Percentiles rank a stretch among this genome's conserved stretches.
These are phyloP conservation scores for Dothidotthia symphoricarpi DNA, from an alignment of 2,329 filamentous ascomycete species.

Conservation along the genomic window DNA sequence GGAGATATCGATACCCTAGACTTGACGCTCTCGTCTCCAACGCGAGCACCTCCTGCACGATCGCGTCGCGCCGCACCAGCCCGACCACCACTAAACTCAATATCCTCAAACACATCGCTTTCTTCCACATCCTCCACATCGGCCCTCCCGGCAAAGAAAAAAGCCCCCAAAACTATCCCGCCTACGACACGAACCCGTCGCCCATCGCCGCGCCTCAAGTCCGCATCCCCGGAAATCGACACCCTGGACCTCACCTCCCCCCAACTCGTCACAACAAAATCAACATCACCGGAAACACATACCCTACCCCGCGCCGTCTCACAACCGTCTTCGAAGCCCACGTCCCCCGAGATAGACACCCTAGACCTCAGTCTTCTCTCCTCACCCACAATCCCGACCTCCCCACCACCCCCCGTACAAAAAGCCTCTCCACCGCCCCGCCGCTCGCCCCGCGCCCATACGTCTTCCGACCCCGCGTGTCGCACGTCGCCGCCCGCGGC, in stretches of 20 bases:
- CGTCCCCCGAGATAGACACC: slow-evolving; percentile 6
- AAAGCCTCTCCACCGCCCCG: slow-evolving; percentile 6
- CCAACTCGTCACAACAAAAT: not conserved
- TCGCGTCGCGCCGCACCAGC: slow-evolving; percentile 4
- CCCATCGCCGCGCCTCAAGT: slow-evolving; percentile 23
- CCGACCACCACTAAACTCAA: slow-evolving; percentile 27
- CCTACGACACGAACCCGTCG: slow-evolving; percentile 11
- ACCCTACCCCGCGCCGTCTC: slow-evolving; percentile 20
- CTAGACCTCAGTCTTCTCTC: slow-evolving; percentile 26
- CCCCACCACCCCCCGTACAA: slow-evolving; percentile 5
- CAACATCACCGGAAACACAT: slow-evolving; percentile 16
- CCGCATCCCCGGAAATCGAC: slow-evolving; percentile 18
- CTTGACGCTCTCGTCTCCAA: slow-evolving; percentile 30
- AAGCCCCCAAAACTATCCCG: slow-evolving; percentile 4
- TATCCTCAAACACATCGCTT: slow-evolving; percentile 28
- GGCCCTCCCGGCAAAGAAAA: slow-evolving; percentile 1
- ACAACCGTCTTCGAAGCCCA: too few relatives aligned
- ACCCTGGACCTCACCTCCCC: slow-evolving; percentile 26
- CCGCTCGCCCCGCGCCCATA: slow-evolving; percentile 24
- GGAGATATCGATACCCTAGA: slow-evolving; percentile 29
- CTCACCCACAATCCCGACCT: slow-evolving; percentile 6
- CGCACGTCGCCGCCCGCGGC: slow-evolving; percentile 20
- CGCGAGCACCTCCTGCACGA: slow-evolving; percentile 1
- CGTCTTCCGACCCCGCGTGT: not conserved
- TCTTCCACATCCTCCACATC: slow-evolving; percentile 9